Evolutionary conservation across 495 filamentous ascomycete genomes (phyloP).

Genomic region (Platismatia glauca): DNA sequence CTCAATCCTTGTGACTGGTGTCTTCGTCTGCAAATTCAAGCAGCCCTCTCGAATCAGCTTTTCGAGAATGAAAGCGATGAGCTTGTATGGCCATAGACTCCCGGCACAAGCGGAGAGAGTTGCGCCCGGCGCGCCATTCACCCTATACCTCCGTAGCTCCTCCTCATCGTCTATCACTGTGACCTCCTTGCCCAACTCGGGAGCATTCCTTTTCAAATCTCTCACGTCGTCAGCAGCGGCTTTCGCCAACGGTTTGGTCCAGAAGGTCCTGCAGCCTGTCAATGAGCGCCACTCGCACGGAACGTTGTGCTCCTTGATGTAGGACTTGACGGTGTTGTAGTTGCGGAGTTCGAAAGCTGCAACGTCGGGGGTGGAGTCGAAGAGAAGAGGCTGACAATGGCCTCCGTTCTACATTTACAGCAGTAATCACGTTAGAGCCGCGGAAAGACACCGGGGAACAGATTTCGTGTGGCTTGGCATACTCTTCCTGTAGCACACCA

Average conservation of each 20-base stretch:
- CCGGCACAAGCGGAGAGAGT: constrained; percentile 37
- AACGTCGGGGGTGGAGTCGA: constrained; percentile 40
- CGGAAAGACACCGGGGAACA: not conserved
- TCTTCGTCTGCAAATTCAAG: constrained; percentile 68
- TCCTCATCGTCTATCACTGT: constrained; percentile 27
- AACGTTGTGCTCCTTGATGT: constrained; percentile 44
- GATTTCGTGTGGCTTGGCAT: not conserved
- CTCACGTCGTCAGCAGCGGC: constrained; percentile 35
- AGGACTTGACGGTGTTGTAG: constrained; percentile 40
- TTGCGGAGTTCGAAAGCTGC: constrained; percentile 58
- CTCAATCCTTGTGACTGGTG: constrained; percentile 44
- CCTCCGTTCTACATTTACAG: constrained; percentile 51
- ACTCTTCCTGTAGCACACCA: constrained; percentile 69
- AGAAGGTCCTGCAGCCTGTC: constrained; percentile 47
- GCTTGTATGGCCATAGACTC: constrained; percentile 70
- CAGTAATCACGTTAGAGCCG: not conserved
- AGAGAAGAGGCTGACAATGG: constrained; percentile 60
- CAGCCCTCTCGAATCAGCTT: constrained; percentile 36
- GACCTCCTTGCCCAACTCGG: constrained; percentile 36
- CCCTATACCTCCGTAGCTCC: constrained; percentile 29
- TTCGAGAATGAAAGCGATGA: constrained; percentile 58
- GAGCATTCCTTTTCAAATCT: constrained; percentile 37
- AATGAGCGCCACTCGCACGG: constrained; percentile 52
- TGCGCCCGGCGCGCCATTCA: constrained; percentile 37
- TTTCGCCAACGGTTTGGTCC: constrained; percentile 38